These are phyloP conservation scores for Keithomyces neogunnii DNA, from an alignment of 2,329 filamentous ascomycete species.

Conservation along the genomic window DNA sequence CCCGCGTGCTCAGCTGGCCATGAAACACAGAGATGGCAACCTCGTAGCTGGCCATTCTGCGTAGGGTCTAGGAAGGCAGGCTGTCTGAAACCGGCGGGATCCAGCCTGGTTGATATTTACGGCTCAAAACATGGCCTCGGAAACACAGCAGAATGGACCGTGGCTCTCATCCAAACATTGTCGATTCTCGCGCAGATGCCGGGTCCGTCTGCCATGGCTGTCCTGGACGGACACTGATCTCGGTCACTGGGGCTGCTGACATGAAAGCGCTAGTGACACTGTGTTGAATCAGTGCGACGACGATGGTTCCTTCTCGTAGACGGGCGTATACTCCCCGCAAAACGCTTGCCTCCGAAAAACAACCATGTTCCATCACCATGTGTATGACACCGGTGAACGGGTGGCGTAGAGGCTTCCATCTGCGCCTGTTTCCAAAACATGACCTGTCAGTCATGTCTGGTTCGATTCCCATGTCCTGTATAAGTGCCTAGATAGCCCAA, in stretches of 20 bases:
- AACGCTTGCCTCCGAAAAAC: background rate
- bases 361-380: too few relatives aligned
- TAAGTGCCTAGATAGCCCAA: too few relatives aligned
- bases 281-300: background rate
- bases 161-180: conserved; percentile 3
- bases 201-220: background rate
- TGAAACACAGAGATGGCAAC: conserved; percentile 7
- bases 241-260: background rate
- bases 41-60: conserved; percentile 1
- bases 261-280: background rate
- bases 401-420: background rate
- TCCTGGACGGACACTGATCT: background rate
- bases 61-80: background rate
- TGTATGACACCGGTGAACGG: background rate
- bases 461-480: too few relatives aligned
- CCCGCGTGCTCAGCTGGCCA: conserved; percentile 2
- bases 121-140: conserved; percentile 1
- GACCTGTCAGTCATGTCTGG: too few relatives aligned
- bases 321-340: background rate
- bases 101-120: conserved; percentile 5
- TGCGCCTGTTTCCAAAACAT: background rate
- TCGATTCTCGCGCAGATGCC: background rate
- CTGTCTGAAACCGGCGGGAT: background rate
- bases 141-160: background rate
- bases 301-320: background rate